These are phyloP conservation scores for Rhynchospora tenuis DNA, from an alignment of 176 grass and related monocot genomes.

Conservation along the genomic window DNA sequence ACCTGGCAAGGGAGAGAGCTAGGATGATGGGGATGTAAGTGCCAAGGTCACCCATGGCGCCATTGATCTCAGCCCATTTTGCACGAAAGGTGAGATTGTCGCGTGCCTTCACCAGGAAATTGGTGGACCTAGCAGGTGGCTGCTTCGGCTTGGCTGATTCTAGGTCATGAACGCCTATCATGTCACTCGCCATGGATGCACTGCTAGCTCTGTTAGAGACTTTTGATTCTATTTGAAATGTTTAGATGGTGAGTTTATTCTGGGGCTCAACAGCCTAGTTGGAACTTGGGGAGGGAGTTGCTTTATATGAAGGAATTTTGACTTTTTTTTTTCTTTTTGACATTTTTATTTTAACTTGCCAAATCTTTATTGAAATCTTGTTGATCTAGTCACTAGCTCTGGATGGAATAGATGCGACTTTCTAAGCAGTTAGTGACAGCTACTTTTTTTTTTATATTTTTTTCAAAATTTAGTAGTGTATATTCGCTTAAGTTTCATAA, in stretches of 20 bases:
- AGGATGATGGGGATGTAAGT: conserved; percentile 54
- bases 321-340: neutral
- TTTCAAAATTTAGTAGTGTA: neutral
- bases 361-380: neutral
- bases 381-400: neutral
- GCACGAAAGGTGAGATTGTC: conserved; percentile 15
- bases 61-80: conserved; percentile 32
- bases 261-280: neutral
- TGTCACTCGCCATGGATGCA: neutral
- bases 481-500: no score
- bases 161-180: neutral
- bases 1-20: conserved; percentile 31
- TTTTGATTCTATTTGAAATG: neutral
- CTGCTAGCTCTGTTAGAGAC: neutral
- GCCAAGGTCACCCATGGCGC: conserved; percentile 43
- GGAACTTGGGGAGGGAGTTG: neutral
- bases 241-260: neutral
- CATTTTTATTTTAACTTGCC: neutral
- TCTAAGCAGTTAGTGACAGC: neutral
- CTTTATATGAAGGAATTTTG: neutral
- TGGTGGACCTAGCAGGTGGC: neutral
- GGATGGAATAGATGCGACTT: neutral
- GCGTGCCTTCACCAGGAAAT: neutral
- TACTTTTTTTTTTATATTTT: neutral
- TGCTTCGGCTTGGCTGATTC: neutral